These are phyloP conservation scores for Platanus orientalis DNA, from an alignment of 164 flowering plant species.

Conservation along the genomic window DNA sequence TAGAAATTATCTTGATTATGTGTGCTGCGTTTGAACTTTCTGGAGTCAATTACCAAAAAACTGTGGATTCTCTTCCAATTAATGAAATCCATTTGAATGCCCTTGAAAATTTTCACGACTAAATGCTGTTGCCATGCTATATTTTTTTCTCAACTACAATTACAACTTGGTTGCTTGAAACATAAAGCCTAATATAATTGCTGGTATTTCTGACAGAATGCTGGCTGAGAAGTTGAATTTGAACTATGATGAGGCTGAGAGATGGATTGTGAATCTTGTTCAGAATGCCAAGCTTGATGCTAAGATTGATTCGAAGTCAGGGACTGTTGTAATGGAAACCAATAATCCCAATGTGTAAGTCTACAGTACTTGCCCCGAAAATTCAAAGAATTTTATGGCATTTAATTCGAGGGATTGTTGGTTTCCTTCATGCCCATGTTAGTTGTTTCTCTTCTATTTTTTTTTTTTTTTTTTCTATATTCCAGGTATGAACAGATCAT, in stretches of 20 bases:
- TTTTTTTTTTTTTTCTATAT: background rate
- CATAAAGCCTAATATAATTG: background rate
- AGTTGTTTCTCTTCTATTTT: no score
- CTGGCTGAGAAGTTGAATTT: constrained; percentile 91
- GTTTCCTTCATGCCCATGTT: background rate
- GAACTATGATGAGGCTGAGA: constrained; percentile 90
- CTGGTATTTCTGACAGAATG: constrained; percentile 39
- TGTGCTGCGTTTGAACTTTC: no score
- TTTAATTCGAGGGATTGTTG: no score
- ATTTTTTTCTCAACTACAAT: no score
- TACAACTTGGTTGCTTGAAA: no score
- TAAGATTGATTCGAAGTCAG: constrained; percentile 74
- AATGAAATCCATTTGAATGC: no score
- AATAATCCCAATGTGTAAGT: constrained; percentile 84
- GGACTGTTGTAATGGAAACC: constrained; percentile 88
- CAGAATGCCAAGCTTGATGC: constrained; percentile 88
- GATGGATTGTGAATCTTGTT: constrained; percentile 95
- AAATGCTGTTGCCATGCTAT: no score
- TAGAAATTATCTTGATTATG: no score
- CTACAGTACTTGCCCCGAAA: background rate
- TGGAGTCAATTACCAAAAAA: no score
- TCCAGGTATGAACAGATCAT: constrained; percentile 90
- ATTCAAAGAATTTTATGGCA: no score
- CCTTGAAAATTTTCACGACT: no score
- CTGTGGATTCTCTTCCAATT: no score